Evolutionary conservation across 2,329 filamentous ascomycete species (phyloP).

Genomic region (Drechslerella dactyloides): DNA sequence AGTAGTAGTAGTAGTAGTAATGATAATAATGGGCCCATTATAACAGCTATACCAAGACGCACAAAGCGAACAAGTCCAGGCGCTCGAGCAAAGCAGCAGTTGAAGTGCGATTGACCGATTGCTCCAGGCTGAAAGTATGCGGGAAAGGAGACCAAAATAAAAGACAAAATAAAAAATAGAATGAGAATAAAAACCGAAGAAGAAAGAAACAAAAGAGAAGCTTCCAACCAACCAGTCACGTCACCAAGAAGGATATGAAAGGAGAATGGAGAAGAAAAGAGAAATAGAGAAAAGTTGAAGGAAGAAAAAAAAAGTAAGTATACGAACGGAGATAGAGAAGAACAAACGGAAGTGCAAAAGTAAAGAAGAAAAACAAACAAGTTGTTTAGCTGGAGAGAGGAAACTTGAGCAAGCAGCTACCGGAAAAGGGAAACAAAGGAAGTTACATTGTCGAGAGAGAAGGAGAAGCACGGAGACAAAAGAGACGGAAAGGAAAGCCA

Average conservation of each 20-base stretch:
- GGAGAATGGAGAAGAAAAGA: constrained; percentile 12
- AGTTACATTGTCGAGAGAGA: background rate
- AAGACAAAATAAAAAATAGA: too few species aligned
- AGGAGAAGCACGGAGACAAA: constrained; percentile 11
- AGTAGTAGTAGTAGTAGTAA: too few species aligned
- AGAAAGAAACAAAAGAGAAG: too few species aligned
- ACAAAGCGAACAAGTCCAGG: too few species aligned
- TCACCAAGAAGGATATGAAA: background rate
- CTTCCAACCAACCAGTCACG: background rate
- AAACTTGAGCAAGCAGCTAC: constrained; percentile 17
- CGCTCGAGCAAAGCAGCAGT: too few species aligned
- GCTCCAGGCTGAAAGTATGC: too few species aligned
- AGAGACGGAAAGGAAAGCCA: constrained; percentile 16
- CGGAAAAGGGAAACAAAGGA: constrained; percentile 1
- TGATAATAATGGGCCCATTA: too few species aligned
- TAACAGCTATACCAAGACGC: too few species aligned
- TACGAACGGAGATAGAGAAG: constrained; percentile 5
- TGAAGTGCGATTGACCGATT: too few species aligned
- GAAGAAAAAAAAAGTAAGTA: constrained; percentile 18
- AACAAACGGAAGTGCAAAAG: constrained; percentile 10
- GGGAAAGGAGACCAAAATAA: too few species aligned
- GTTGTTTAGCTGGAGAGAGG: constrained; percentile 10
- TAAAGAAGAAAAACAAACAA: constrained; percentile 3
- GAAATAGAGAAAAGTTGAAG: constrained; percentile 7
- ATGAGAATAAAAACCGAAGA: too few species aligned